Conservation (phyloP, 1,284 basidiomycete species). For the Boletus smithii region DNA sequence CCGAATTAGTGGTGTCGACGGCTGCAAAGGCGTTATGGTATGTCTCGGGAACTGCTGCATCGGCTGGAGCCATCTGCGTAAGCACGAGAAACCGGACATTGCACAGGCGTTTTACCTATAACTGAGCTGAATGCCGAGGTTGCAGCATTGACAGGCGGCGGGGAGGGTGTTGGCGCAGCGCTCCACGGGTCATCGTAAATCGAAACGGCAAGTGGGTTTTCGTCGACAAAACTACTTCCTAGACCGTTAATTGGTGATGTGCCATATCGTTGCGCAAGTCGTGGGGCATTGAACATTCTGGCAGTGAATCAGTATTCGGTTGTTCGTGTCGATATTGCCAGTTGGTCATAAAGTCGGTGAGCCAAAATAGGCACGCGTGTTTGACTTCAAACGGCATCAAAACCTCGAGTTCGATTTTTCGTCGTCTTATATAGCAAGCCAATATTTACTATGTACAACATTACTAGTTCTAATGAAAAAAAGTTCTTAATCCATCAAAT, state of each 20-base stretch:
- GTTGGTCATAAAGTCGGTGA: slow-evolving; percentile 4
- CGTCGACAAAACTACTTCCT: slow-evolving; percentile 69
- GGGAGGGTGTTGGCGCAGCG: slow-evolving; percentile 71
- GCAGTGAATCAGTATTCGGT: slow-evolving; percentile 7
- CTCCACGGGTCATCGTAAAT: slow-evolving; percentile 89
- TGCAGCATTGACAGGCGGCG: slow-evolving; percentile 50
- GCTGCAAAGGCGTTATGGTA: slow-evolving; percentile 73
- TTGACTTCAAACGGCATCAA: slow-evolving; percentile 1
- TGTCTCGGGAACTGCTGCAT: slow-evolving; percentile 75
- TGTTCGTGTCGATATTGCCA: slow-evolving; percentile 11
- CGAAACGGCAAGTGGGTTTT: slow-evolving; percentile 71
- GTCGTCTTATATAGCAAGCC: slow-evolving; percentile 11
- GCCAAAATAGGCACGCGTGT: slow-evolving; percentile 17
- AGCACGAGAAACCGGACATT: slow-evolving; percentile 4
- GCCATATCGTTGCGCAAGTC: slow-evolving; percentile 63
- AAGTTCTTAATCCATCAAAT: slow-evolving; percentile 17
- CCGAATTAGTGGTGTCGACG: slow-evolving; percentile 63
- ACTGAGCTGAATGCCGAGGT: slow-evolving; percentile 62
- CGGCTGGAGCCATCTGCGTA: slow-evolving; percentile 41
- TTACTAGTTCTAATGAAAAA: slow-evolving; percentile 17
- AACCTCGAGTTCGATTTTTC: slow-evolving; percentile 2
- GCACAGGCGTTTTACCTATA: slow-evolving; percentile 47
- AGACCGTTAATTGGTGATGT: slow-evolving; percentile 54
- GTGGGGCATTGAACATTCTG: slow-evolving; percentile 75
- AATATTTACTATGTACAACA: slow-evolving; percentile 27